Evolutionary conservation across 2,329 filamentous ascomycete species (phyloP), one percentile per base, ranked within the genome.

Genomic region (Fonsecaea multimorphosa): DNA sequence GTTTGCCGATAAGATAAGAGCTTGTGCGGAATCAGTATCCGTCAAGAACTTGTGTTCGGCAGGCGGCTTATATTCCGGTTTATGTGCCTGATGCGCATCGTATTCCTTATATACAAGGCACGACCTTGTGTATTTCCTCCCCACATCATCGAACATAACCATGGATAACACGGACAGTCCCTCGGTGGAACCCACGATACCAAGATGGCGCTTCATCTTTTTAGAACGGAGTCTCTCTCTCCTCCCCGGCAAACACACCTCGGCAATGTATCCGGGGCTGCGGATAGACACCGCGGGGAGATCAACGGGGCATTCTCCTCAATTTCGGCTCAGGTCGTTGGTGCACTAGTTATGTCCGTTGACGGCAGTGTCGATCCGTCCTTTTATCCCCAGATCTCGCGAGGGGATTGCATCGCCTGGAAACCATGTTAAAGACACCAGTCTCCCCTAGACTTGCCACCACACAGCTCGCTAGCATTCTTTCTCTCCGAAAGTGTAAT

Each of bases 251-350:
- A 34, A n/a, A 22, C 46, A 9, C 59, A 34, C 44, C 55, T 64
- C 62, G 56, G 57, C 29, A 59, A 56, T 36, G 52, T 58, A 32
- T 36, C 62, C 62, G 62, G 44, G 29, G n/a, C 11, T 22, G 31
- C 36, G 49, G 57, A 56, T 56, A 31, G 36, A 5, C 12, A 34
- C 56, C 57, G 57, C 62, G 62, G 62, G 62, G 57, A 64, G 56
- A 49, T 56, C 57, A 29, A 56, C 46, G 51, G 49, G 59, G 49
- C 31, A 60, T 49, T 22, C 19, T 12, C 12, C 31, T 14, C 31
- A n/a, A 51, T 49, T 9, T 46, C 40, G 19, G 12, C 44, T 49
- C 19, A 14, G 8, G 19, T 49, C 19, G 44, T 49, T 49, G 16
- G 58, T 38, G 22, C 27, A 34, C 32, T 40, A 11, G 29, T 32